Evolutionary conservation across 495 filamentous ascomycete genomes (phyloP).

Genomic region (Xylaria venustula): DNA sequence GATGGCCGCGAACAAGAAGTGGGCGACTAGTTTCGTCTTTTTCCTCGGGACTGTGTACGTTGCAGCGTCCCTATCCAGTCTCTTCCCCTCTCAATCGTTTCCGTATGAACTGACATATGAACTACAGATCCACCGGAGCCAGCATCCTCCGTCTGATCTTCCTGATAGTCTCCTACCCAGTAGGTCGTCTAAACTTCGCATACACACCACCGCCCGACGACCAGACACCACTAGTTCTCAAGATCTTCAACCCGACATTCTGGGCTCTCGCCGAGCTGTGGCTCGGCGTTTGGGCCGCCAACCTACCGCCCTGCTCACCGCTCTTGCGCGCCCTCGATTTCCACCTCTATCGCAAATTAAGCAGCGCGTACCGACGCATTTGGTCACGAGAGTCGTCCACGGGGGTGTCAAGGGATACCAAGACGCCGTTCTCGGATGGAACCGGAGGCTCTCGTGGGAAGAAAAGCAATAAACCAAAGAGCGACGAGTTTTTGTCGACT

Average conservation of each 20-base stretch:
- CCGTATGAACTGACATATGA: not conserved
- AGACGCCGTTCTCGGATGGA: not conserved
- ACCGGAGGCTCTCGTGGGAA: not conserved
- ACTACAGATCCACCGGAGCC: conserved; percentile 4
- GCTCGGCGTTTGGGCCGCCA: conserved; percentile 8
- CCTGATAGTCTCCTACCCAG: conserved; percentile 8
- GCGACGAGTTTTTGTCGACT: not conserved
- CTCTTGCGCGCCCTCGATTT: not conserved
- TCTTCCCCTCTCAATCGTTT: not conserved
- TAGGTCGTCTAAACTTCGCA: conserved; percentile 9
- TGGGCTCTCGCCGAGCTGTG: conserved; percentile 5
- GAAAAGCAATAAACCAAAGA: not conserved
- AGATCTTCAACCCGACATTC: conserved; percentile 9
- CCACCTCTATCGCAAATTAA: conserved; percentile 4
- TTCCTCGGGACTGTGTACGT: conserved; percentile 7
- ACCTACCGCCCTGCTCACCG: conserved; percentile 9
- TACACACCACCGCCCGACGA: conserved; percentile 2
- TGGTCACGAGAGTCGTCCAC: not conserved
- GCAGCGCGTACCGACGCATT: conserved; percentile 4
- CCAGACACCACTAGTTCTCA: conserved; percentile 7
- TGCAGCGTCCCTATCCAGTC: not conserved
- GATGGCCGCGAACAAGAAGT: conserved; percentile 5
- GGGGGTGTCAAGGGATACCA: not conserved
- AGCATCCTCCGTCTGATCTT: conserved; percentile 12
- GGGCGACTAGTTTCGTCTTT: conserved; percentile 7